Conservation (phyloP, 495 filamentous ascomycete species). For the Lasiosphaeriaceae sp. region DNA sequence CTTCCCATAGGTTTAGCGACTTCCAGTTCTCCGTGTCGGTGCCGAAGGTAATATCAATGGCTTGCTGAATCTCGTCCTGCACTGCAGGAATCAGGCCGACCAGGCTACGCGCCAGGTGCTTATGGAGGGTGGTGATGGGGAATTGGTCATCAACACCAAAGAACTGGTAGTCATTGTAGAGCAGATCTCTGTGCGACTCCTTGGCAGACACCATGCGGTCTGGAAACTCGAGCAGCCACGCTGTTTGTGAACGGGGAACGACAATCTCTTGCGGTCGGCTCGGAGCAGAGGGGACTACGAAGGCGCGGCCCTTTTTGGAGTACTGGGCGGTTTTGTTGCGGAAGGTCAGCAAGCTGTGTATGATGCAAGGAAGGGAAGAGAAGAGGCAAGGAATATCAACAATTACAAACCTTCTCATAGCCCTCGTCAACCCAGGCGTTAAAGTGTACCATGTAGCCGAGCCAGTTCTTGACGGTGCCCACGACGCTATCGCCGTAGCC, state of each 20-base stretch:
- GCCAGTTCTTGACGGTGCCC: slow-evolving; percentile 28
- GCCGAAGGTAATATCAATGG: slow-evolving; percentile 28
- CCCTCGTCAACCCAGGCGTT: slow-evolving; percentile 30
- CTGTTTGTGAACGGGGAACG: slow-evolving; percentile 28
- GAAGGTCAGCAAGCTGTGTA: background rate
- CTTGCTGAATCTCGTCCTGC: slow-evolving; percentile 27
- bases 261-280: slow-evolving; percentile 32
- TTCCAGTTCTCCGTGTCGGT: slow-evolving; percentile 31
- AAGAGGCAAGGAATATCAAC: background rate
- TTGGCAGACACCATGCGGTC: slow-evolving; percentile 28
- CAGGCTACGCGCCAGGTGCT: slow-evolving; percentile 31
- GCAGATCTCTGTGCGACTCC: slow-evolving; percentile 27
- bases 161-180: slow-evolving; percentile 32
- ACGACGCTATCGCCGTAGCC: slow-evolving; percentile 25
- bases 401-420: slow-evolving; percentile 28
- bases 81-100: slow-evolving; percentile 28
- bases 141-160: slow-evolving; percentile 27
- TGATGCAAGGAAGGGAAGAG: background rate
- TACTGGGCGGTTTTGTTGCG: slow-evolving; percentile 23
- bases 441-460: slow-evolving; percentile 26
- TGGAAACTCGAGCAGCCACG: slow-evolving; percentile 35
- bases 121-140: slow-evolving; percentile 31
- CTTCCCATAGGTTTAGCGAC: slow-evolving; percentile 31
- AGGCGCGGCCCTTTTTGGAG: slow-evolving; percentile 28
- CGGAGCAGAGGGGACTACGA: slow-evolving; percentile 27